Evolutionary conservation across 257 asterid genomes (phyloP).

Genomic region (Solanum appendiculatum): DNA sequence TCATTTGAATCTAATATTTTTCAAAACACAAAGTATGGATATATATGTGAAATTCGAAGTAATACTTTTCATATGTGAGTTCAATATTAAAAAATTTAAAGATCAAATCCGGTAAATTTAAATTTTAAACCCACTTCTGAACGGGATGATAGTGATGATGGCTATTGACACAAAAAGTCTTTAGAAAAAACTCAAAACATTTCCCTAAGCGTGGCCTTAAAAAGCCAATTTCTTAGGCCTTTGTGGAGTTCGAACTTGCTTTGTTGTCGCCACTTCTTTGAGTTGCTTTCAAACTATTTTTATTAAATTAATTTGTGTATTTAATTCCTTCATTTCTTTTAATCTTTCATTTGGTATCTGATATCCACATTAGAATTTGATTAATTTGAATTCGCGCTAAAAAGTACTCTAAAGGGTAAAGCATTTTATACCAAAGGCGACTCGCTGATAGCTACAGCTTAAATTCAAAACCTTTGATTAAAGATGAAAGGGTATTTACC

Average conservation of each 20-base stretch:
- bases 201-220: slow-evolving; percentile 8
- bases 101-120: neutral
- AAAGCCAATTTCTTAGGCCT: slow-evolving; percentile 19
- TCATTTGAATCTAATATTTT: neutral
- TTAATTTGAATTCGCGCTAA: neutral
- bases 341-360: neutral
- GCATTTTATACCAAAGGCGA: neutral
- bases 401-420: too few relatives aligned
- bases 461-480: neutral
- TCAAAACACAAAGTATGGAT: neutral
- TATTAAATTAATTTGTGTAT: neutral
- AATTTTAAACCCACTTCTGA: neutral
- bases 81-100: neutral
- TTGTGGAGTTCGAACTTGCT: neutral
- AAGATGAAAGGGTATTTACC: neutral
- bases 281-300: neutral
- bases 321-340: neutral
- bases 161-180: slow-evolving; percentile 9
- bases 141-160: neutral
- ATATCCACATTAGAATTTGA: neutral
- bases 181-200: neutral
- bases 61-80: neutral
- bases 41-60: neutral
- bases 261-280: neutral
- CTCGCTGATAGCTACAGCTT: neutral